phyloP scores from a whole-genome alignment of 768 basidiomycete genomes.

The Ramaria sp. region DNA sequence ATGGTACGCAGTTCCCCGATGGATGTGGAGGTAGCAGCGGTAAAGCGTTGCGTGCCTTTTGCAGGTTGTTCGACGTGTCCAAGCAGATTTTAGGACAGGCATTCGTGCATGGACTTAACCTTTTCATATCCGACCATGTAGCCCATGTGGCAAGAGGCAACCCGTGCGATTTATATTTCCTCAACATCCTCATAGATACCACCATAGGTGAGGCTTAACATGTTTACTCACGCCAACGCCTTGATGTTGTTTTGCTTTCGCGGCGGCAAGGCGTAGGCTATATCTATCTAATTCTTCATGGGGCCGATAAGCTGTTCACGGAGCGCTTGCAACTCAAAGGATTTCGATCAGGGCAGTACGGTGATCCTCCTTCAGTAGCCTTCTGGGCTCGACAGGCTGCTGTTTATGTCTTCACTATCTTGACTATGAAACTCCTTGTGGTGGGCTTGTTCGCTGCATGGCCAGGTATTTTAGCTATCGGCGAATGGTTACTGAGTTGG shows the following conservation, averaged over 20 bases:
- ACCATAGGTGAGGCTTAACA: conserved; percentile 56
- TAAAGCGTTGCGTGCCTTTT: not conserved
- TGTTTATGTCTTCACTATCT: conserved; percentile 72
- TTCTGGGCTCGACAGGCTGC: conserved; percentile 72
- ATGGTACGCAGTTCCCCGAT: conserved; percentile 44
- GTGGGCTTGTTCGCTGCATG: conserved; percentile 61
- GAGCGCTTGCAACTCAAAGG: conserved; percentile 60
- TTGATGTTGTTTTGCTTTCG: conserved; percentile 8
- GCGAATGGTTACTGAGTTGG: conserved; percentile 85
- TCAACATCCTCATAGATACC: conserved; percentile 87
- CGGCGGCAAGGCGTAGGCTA: conserved; percentile 57
- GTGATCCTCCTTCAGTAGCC: conserved; percentile 61
- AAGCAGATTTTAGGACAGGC: conserved; percentile 85
- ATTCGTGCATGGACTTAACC: conserved; percentile 71
- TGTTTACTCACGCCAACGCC: not conserved
- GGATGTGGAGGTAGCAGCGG: conserved; percentile 6
- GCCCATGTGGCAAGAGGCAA: conserved; percentile 64
- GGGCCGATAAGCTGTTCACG: conserved; percentile 52
- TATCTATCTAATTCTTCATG: conserved; percentile 63
- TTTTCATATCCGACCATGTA: conserved; percentile 67
- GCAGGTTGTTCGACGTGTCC: conserved; percentile 83
- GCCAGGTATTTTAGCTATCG: conserved; percentile 60
- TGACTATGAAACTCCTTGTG: conserved; percentile 89
- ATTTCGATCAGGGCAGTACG: conserved; percentile 82
- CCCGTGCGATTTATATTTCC: conserved; percentile 86